Evolutionary conservation across 257 asterid genomes (phyloP).

Genomic region (Catharanthus roseus): DNA sequence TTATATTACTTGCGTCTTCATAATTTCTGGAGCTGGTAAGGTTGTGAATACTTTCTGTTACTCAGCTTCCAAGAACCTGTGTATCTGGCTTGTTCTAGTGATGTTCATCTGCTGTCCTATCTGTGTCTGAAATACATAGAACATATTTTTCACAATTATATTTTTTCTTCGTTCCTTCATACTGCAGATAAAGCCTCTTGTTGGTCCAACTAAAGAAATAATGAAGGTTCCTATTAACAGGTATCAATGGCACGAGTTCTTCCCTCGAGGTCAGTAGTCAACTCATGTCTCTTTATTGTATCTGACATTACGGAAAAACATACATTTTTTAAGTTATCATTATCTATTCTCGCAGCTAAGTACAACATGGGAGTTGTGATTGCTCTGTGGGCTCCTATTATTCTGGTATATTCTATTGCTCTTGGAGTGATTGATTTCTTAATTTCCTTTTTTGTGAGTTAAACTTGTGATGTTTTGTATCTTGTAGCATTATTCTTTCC

Average conservation of each 20-base stretch:
- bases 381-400: conserved; percentile 90
- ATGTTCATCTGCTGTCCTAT: background rate
- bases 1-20: background rate
- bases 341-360: conserved; percentile 50
- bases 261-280: conserved; percentile 69
- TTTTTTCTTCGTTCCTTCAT: conserved; percentile 3
- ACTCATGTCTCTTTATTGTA: conserved; percentile 9
- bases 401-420: conserved; percentile 52
- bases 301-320: conserved; percentile 1
- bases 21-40: background rate
- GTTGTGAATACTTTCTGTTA: background rate
- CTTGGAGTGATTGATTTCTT: conserved; percentile 6
- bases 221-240: conserved; percentile 45
- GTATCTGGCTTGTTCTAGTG: background rate
- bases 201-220: conserved; percentile 72
- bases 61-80: background rate
- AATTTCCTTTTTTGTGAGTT: conserved; percentile 10
- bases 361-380: conserved; percentile 86
- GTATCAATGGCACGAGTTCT: conserved; percentile 91
- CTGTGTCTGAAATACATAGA: background rate
- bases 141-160: background rate
- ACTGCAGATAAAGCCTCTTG: conserved; percentile 87
- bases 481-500: conserved; percentile 3
- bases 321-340: conserved; percentile 14
- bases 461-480: conserved; percentile 8